Base-by-base conservation (phyloP, 1,139 yeast genomes). In the Suzukiozyma palmioleophila region DNA sequence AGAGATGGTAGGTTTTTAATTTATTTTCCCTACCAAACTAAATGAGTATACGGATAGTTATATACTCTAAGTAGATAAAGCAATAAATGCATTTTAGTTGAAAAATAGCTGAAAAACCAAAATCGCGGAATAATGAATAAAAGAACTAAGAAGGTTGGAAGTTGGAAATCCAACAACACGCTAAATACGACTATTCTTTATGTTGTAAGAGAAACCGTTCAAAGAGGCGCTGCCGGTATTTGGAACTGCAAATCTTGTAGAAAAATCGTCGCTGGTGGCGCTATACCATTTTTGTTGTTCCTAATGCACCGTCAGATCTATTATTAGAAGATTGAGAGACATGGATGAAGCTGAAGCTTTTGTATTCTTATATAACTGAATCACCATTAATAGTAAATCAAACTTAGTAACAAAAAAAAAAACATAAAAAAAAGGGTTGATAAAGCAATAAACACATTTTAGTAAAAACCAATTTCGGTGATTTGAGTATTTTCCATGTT, bases 121-220 rank as follows among this genome's bases (percentile, higher is more conserved):
- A n/a, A n/a, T n/a, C n/a, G n/a, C n/a, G n/a, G n/a, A n/a, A n/a
- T n/a, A n/a, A n/a, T n/a, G 97, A 84, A 97, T 76, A 90, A 90
- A 81, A 88, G 99, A 86, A 92, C 99, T 66, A 92, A 92, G 95
- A 92, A 92, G 90, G 99, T 92, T 73, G 99, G 85, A 92, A 92
- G 84, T 80, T 94, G 77, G 98, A 94, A 79, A 85, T 88, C 65
- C 97, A 89, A 78, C 97, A 90, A 75, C 98, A 92, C 78, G 87
- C 98, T 66, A 88, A 87, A 72, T 94, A 92, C 84, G 95, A 87
- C 75, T 92, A 97, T 78, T 83, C 98, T 54, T 92, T 92, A 97
- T 92, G 98, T 78, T 98, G 99, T 76, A 92, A 92, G 87, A 88
- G 88, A n/a, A 81, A 70, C 96, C 56, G 97, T 92, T 59, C 90